phyloP scores from a whole-genome alignment of 192 early-diverging fungal genomes.

The Obelidium mucronatum region DNA sequence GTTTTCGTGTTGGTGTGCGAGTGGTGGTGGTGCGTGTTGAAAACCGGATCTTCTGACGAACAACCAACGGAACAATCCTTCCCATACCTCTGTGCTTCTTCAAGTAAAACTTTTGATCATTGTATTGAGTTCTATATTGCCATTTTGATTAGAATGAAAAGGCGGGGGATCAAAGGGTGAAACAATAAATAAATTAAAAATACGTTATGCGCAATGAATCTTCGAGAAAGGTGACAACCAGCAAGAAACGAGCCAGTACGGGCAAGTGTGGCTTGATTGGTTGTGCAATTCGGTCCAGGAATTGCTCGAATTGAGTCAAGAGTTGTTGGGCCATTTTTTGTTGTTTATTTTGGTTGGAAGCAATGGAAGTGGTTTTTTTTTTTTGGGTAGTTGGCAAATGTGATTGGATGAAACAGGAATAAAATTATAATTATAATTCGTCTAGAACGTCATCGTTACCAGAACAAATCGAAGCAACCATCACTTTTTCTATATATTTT shows the following conservation, averaged over 20 bases:
- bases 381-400: too few species aligned
- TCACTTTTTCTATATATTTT: too few species aligned
- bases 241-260: conserved; percentile 87
- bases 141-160: neutral
- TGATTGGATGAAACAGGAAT: too few species aligned
- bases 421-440: too few species aligned
- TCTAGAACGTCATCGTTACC: too few species aligned
- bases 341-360: too few species aligned
- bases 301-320: conserved; percentile 67
- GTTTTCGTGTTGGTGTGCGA: neutral
- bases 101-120: conserved; percentile 87
- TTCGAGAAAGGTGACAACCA: conserved; percentile 96
- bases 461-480: too few species aligned
- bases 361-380: too few species aligned
- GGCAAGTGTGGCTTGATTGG: conserved; percentile 94
- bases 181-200: too few species aligned
- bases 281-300: conserved; percentile 75
- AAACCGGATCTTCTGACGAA: too few species aligned
- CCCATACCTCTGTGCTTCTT: conserved; percentile 70
- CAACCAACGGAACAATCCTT: neutral
- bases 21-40: neutral
- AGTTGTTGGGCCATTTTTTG: conserved; percentile 36
- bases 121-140: conserved; percentile 78
- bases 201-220: conserved; percentile 85
- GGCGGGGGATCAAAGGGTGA: neutral